A percentile compares a stretch with the other conserved stretches of the same genome.
These are phyloP conservation scores for Nakazawaea wickerhamii DNA, from an alignment of 805 yeast species.

Conservation along the genomic window DNA sequence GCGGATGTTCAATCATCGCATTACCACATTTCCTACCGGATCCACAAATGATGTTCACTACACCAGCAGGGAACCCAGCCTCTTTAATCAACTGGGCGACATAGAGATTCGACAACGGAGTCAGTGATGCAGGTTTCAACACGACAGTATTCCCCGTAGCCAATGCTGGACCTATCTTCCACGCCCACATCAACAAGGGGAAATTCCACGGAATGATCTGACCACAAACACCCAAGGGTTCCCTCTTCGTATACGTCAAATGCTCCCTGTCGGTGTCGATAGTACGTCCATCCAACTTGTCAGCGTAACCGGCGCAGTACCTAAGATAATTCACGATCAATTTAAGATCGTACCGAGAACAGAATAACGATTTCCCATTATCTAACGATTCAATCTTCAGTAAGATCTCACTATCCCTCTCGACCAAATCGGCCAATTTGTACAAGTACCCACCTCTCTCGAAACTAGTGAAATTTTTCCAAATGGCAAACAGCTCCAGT, in stretches of 20 bases:
- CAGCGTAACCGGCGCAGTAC: constrained; percentile 69
- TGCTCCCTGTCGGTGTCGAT: constrained; percentile 59
- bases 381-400: constrained; percentile 68
- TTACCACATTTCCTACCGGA: constrained; percentile 69
- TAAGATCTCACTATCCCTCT: constrained; percentile 54
- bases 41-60: constrained; percentile 67
- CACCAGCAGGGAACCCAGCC: constrained; percentile 74
- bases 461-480: constrained; percentile 57
- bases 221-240: constrained; percentile 78
- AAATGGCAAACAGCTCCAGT: constrained; percentile 49
- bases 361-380: constrained; percentile 66
- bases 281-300: constrained; percentile 58
- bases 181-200: constrained; percentile 71
- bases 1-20: constrained; percentile 60
- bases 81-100: constrained; percentile 55
- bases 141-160: constrained; percentile 72
- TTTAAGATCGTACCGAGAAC: constrained; percentile 62
- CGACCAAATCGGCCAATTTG: constrained; percentile 66
- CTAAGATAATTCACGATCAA: constrained; percentile 58
- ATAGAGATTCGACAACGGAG: constrained; percentile 67
- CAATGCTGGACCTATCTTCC: constrained; percentile 77
- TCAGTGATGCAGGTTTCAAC: constrained; percentile 70
- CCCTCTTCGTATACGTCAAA: constrained; percentile 60
- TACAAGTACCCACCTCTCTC: constrained; percentile 45
- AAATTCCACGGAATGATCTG: constrained; percentile 83